A percentile compares a stretch with the other conserved stretches of the same genome.
phyloP scores from a whole-genome alignment of 148 eudicot species.

The Tetragonia tetragonoides region DNA sequence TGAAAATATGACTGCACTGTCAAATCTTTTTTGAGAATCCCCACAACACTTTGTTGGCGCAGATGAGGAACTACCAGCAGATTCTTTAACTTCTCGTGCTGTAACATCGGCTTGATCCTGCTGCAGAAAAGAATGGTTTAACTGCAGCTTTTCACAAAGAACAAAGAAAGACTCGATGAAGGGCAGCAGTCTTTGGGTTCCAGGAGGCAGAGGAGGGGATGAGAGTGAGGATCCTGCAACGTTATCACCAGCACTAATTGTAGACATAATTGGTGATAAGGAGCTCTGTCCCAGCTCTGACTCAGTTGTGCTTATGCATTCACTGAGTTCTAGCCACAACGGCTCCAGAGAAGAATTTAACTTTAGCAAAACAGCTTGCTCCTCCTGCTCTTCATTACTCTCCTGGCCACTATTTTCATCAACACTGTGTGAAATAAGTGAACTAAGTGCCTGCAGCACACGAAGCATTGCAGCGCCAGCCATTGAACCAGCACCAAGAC shows the following conservation, averaged over 20 bases:
- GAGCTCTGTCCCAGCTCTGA: conserved; percentile 65
- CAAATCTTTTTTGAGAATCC: conserved; percentile 52
- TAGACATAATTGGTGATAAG: conserved; percentile 39
- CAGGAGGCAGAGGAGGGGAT: conserved; percentile 89
- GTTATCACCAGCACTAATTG: conserved; percentile 54
- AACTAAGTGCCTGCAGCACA: conserved; percentile 83
- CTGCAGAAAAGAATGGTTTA: conserved; percentile 49
- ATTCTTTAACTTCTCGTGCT: conserved; percentile 83
- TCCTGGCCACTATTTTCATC: conserved; percentile 36
- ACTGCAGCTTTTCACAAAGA: conserved; percentile 89
- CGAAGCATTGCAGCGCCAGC: conserved; percentile 94
- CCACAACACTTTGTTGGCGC: conserved; percentile 37
- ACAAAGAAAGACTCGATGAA: conserved; percentile 94
- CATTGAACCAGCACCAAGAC: conserved; percentile 91
- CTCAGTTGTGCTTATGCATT: conserved; percentile 84
- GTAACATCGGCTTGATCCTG: conserved; percentile 70
- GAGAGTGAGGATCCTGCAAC: conserved; percentile 48
- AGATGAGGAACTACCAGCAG: conserved; percentile 44
- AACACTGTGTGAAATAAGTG: conserved; percentile 50
- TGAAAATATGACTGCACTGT: conserved; percentile 57
- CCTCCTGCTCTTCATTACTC: conserved; percentile 52
- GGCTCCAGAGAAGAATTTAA: conserved; percentile 75
- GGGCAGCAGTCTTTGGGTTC: conserved; percentile 90
- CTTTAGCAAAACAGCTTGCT: conserved; percentile 60
- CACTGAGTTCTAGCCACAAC: conserved; percentile 86